These are phyloP conservation scores for Erythrophleum fordii DNA, from an alignment of 306 rosid species.

Conservation along the genomic window DNA sequence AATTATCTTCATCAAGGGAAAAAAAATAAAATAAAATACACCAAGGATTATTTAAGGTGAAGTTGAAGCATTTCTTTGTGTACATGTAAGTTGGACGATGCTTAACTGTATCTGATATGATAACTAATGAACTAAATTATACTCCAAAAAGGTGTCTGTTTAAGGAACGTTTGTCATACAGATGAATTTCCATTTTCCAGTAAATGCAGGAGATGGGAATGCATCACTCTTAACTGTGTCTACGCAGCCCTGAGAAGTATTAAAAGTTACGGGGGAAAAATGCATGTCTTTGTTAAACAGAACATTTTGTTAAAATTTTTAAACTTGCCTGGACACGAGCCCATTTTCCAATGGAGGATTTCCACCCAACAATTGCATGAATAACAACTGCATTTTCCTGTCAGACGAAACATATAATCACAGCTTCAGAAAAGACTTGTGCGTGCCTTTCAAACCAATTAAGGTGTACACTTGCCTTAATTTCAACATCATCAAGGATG, in stretches of 20 bases:
- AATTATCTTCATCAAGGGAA: neutral
- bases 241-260: slow-evolving; percentile 17
- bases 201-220: neutral
- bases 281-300: slow-evolving; percentile 10
- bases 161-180: neutral
- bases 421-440: slow-evolving; percentile 2
- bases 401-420: slow-evolving; percentile 29
- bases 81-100: neutral
- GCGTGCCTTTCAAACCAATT: slow-evolving; percentile 19
- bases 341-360: slow-evolving; percentile 90
- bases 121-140: neutral
- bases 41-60: neutral
- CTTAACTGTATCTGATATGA: neutral
- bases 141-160: slow-evolving; percentile 25
- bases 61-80: neutral
- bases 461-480: slow-evolving; percentile 59
- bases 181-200: slow-evolving; percentile 11
- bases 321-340: slow-evolving; percentile 87
- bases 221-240: slow-evolving; percentile 24
- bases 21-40: slow-evolving; percentile 16
- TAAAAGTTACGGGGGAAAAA: slow-evolving; percentile 1
- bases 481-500: slow-evolving; percentile 87
- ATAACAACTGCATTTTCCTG: slow-evolving; percentile 92
- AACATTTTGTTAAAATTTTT: slow-evolving; percentile 9
- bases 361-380: slow-evolving; percentile 97